Evolutionary conservation across 2,329 filamentous ascomycete species (phyloP).

Genomic region (Epichloe festucae): DNA sequence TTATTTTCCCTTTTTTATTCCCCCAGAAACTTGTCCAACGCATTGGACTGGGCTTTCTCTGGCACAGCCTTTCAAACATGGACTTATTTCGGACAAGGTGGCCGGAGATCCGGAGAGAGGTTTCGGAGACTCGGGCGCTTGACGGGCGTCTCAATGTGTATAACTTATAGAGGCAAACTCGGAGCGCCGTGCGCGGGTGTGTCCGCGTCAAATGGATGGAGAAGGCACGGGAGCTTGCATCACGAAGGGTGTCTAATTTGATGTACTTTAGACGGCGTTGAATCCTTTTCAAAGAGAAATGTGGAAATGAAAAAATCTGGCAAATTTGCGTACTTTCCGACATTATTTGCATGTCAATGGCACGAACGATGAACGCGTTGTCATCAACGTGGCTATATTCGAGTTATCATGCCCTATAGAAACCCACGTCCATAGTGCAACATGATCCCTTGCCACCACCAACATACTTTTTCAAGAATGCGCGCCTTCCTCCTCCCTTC

Average conservation of each 20-base stretch:
- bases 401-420: too few species aligned
- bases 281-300: slow-evolving; percentile 21
- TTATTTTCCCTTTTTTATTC: slow-evolving; percentile 6
- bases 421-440: too few species aligned
- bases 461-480: too few species aligned
- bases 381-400: too few species aligned
- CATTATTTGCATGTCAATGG: too few species aligned
- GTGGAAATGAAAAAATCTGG: slow-evolving; percentile 19
- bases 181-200: slow-evolving; percentile 22
- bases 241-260: slow-evolving; percentile 24
- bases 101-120: background rate
- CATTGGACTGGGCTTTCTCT: slow-evolving; percentile 4
- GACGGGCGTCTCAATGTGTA: slow-evolving; percentile 13
- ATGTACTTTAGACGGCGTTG: slow-evolving; percentile 30
- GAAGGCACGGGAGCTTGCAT: slow-evolving; percentile 21
- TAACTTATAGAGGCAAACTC: slow-evolving; percentile 24
- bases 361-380: too few species aligned
- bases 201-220: slow-evolving; percentile 3
- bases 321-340: background rate
- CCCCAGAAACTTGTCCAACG: slow-evolving; percentile 9
- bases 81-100: background rate
- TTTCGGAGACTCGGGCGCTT: slow-evolving; percentile 5
- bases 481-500: too few species aligned
- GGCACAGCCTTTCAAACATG: slow-evolving; percentile 6
- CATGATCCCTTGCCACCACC: too few species aligned